Conservation (phyloP, 192 early-diverging fungal species). For the Coemansia sp. region DNA sequence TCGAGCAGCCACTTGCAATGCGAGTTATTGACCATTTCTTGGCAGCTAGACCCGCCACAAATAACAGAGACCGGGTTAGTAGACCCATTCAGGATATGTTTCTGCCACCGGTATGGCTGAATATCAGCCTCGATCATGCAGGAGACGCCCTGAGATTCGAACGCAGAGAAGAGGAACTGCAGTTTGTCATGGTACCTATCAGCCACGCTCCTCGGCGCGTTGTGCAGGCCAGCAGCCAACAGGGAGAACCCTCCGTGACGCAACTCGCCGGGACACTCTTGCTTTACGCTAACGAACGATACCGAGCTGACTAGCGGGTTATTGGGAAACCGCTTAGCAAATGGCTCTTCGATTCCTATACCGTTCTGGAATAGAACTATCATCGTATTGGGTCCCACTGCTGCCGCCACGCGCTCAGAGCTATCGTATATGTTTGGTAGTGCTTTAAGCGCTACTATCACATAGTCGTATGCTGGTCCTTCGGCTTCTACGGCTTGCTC, state of each 20-base stretch:
- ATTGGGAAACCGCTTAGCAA: conserved; percentile 61
- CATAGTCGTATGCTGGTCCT: conserved; percentile 39
- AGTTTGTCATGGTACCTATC: conserved; percentile 17
- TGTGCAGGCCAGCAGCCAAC: conserved; percentile 43
- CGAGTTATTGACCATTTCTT: conserved; percentile 42
- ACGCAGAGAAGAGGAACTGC: conserved; percentile 23
- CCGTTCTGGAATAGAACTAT: conserved; percentile 71
- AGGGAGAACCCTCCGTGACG: conserved; percentile 54
- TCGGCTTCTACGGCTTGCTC: conserved; percentile 28
- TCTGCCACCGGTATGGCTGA: conserved; percentile 58
- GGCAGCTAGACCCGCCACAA: conserved; percentile 43
- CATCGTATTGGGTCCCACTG: conserved; percentile 29
- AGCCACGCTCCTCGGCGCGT: background rate
- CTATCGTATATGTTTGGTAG: conserved; percentile 55
- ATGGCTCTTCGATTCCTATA: conserved; percentile 67
- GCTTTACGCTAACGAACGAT: conserved; percentile 50
- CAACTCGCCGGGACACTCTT: conserved; percentile 18
- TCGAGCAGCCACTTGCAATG: conserved; percentile 37
- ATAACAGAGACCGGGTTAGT: conserved; percentile 56
- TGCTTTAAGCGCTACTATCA: conserved; percentile 54
- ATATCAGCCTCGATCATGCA: conserved; percentile 47
- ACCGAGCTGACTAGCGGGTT: conserved; percentile 50
- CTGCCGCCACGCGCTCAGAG: conserved; percentile 26
- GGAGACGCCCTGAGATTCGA: conserved; percentile 39
- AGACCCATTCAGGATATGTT: conserved; percentile 52